Conservation (phyloP, 352 stramenopile genomes). For the Phytophthora foliorum region DNA sequence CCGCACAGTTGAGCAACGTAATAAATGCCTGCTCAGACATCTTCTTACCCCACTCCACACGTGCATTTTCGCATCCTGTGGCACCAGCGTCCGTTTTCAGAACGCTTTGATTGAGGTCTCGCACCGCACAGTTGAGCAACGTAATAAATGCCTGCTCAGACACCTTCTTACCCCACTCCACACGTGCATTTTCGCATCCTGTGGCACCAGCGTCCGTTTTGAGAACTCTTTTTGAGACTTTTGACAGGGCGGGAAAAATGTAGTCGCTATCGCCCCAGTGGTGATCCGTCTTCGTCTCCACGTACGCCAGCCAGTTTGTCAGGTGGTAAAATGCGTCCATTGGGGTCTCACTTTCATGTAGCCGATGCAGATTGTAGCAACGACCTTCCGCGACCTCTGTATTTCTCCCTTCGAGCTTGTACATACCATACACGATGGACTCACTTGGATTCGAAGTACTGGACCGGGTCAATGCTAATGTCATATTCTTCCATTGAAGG, state of each 20-base stretch:
- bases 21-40: too few relatives aligned
- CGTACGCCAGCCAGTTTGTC: background rate
- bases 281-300: conserved; percentile 9
- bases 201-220: too few relatives aligned
- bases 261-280: conserved; percentile 8
- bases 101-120: too few relatives aligned
- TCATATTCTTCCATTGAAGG: conserved; percentile 10
- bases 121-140: too few relatives aligned
- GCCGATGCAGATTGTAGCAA: conserved; percentile 8
- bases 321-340: background rate
- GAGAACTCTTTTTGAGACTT: conserved; percentile 9
- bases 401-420: conserved; percentile 22
- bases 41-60: too few relatives aligned
- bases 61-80: too few relatives aligned
- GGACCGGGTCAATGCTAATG: background rate
- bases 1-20: conserved; percentile 19
- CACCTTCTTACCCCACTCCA: too few relatives aligned
- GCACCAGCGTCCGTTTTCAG: too few relatives aligned
- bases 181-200: too few relatives aligned
- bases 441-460: background rate
- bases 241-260: conserved; percentile 15
- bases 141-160: too few relatives aligned
- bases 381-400: conserved; percentile 14
- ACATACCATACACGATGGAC: background rate
- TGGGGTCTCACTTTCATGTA: background rate